These are phyloP conservation scores for Pseudogymnoascus sp. DNA, from an alignment of 2,329 filamentous ascomycete genomes.

Conservation along the genomic window DNA sequence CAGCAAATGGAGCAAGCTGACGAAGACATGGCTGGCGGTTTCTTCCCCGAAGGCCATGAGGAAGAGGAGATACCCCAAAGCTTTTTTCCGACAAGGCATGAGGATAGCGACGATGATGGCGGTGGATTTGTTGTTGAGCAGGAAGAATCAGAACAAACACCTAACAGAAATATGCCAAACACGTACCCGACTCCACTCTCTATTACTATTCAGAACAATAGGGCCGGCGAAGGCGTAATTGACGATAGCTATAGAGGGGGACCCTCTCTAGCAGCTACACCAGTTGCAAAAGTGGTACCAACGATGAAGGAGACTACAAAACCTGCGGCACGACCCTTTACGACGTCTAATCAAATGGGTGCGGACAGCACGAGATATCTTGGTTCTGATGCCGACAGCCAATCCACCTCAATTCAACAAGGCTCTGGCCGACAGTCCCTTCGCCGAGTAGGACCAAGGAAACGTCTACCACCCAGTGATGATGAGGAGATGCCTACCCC, in stretches of 20 bases:
- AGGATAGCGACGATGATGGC: conserved; percentile 21
- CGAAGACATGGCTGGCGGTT: conserved; percentile 53
- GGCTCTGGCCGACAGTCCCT: not conserved
- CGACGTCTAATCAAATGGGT: not conserved
- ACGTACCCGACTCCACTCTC: not conserved
- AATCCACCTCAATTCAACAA: not conserved
- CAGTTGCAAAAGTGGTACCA: not conserved
- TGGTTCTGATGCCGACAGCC: not conserved
- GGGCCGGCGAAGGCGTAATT: not conserved
- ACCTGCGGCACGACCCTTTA: not conserved
- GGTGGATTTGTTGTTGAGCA: conserved; percentile 21
- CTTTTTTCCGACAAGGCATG: conserved; percentile 27
- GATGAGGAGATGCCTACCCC: not conserved
- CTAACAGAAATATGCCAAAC: not conserved
- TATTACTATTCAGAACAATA: not conserved
- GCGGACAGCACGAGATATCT: not conserved
- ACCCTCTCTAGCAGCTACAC: not conserved
- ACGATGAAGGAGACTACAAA: not conserved
- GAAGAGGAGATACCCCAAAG: conserved; percentile 33
- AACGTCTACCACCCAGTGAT: not conserved
- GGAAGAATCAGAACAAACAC: not conserved
- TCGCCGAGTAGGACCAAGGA: not conserved
- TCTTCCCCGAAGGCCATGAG: conserved; percentile 51
- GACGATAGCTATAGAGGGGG: not conserved
- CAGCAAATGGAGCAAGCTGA: conserved; percentile 30